Conservation (phyloP, 2,329 filamentous ascomycete genomes). For the Onygenales sp. region DNA sequence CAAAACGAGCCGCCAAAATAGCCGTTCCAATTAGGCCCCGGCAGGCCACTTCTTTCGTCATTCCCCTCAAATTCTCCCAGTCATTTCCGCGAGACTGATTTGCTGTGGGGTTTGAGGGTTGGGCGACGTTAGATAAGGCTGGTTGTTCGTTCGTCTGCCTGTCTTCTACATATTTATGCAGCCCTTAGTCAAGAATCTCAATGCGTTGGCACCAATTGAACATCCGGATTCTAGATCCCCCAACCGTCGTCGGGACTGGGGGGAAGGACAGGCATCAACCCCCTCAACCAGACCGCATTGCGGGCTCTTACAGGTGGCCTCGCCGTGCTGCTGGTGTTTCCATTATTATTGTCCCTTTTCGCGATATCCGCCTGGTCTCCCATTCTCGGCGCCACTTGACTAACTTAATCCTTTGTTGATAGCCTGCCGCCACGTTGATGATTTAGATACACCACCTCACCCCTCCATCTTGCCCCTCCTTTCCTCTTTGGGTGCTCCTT, state of each 20-base stretch:
- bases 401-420: background rate
- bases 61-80: background rate
- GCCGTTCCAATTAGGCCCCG: background rate
- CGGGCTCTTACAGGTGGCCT: constrained; percentile 9
- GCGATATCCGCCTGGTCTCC: background rate
- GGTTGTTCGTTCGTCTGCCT: background rate
- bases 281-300: background rate
- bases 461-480: background rate
- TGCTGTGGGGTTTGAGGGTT: background rate
- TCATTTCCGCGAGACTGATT: background rate
- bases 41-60: background rate
- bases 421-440: background rate
- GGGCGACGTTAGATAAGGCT: constrained; percentile 7
- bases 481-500: too few relatives aligned
- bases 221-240: constrained; percentile 2
- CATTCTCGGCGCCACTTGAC: background rate
- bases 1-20: background rate
- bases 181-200: constrained; percentile 6
- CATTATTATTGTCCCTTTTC: background rate
- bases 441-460: background rate
- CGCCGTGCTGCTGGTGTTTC: background rate
- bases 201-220: constrained; percentile 11
- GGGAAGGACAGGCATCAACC: background rate
- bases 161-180: constrained; percentile 1
- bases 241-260: background rate